These are phyloP conservation scores for Candida vaughaniae DNA, from an alignment of 805 yeast genomes.

Conservation along the genomic window DNA sequence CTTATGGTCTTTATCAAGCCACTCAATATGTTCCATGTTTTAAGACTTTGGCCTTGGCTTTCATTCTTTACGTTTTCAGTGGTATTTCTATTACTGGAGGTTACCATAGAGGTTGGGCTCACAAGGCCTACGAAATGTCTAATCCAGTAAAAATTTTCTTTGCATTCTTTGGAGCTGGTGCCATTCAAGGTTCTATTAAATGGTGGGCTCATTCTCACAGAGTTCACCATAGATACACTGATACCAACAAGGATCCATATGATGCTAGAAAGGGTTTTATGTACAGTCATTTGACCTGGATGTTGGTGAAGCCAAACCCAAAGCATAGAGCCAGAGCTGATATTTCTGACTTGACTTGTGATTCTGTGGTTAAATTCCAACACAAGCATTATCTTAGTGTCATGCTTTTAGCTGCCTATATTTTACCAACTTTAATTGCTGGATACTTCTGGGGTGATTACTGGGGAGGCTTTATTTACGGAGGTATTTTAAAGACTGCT, in stretches of 20 bases:
- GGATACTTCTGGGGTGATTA: conserved; percentile 59
- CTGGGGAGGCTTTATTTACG: conserved; percentile 77
- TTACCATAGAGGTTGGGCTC: conserved; percentile 79
- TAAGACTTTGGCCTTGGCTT: conserved; percentile 53
- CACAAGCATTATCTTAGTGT: conserved; percentile 72
- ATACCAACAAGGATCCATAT: conserved; percentile 79
- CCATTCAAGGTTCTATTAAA: conserved; percentile 81
- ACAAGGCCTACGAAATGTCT: conserved; percentile 66
- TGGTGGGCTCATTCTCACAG: conserved; percentile 91
- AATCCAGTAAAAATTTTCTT: conserved; percentile 60
- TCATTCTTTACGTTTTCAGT: conserved; percentile 53
- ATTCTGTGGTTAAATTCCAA: conserved; percentile 78
- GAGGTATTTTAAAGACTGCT: conserved; percentile 68
- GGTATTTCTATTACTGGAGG: conserved; percentile 85
- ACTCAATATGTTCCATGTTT: conserved; percentile 46
- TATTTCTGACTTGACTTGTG: conserved; percentile 71
- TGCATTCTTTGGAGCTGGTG: conserved; percentile 80
- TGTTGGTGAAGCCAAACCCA: conserved; percentile 78
- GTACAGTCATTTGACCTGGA: conserved; percentile 87
- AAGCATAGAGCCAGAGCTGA: conserved; percentile 79
- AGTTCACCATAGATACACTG: conserved; percentile 84
- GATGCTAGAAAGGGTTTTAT: conserved; percentile 83
- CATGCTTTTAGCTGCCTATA: conserved; percentile 58
- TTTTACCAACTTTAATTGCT: conserved; percentile 61
- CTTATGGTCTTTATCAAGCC: conserved; percentile 49